A percentile compares a stretch with the other conserved stretches of the same genome.
phyloP scores from a whole-genome alignment of 139 green algal species.

The Closterium sp. region DNA sequence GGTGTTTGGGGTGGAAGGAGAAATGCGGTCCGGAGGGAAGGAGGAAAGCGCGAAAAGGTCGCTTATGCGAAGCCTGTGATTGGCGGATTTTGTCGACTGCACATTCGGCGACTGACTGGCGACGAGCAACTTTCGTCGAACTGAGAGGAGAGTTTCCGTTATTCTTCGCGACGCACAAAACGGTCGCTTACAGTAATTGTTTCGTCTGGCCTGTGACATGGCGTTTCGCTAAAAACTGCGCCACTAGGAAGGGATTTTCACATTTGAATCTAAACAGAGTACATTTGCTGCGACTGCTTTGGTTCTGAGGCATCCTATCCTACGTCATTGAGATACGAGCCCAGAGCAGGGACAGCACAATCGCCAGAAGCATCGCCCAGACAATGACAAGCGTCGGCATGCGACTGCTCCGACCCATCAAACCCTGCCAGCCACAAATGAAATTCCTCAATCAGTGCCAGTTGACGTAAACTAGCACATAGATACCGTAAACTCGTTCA shows the following conservation, averaged over 20 bases:
- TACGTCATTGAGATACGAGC: neutral
- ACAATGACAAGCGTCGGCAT: conserved; percentile 35
- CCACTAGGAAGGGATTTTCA: neutral
- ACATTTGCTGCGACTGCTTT: neutral
- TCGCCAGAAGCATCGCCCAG: conserved; percentile 20
- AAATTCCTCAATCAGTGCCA: neutral
- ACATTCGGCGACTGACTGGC: too few species aligned
- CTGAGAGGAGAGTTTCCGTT: neutral
- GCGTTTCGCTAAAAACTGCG: neutral
- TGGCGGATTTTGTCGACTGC: neutral
- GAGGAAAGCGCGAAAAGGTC: neutral
- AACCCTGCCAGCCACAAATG: conserved; percentile 5
- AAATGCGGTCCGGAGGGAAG: neutral
- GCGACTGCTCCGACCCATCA: conserved; percentile 18
- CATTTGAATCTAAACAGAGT: neutral
- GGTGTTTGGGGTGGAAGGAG: neutral
- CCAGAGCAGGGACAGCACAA: conserved; percentile 38
- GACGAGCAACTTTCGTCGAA: neutral
- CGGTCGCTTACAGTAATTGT: too few species aligned
- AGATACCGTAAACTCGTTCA: too few species aligned
- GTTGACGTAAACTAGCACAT: too few species aligned
- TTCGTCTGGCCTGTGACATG: too few species aligned
- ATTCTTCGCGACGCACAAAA: neutral
- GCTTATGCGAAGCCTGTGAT: neutral
- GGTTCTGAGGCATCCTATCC: neutral